phyloP scores from a whole-genome alignment of 176 grass and related monocot species.

The Otatea glauca region DNA sequence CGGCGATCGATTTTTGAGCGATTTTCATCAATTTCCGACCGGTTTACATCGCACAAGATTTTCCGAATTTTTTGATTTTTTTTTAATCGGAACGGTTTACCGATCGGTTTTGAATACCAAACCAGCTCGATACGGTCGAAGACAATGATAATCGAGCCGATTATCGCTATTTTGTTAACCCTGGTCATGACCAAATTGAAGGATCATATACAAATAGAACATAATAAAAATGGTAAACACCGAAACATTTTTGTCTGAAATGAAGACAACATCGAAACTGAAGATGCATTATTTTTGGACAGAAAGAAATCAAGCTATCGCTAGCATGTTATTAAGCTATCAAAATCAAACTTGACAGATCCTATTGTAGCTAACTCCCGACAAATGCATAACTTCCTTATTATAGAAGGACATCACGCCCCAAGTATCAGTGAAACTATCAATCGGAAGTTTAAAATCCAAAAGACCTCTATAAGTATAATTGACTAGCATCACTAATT shows the following conservation, averaged over 20 bases:
- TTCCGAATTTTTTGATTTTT: too few relatives aligned
- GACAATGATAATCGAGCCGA: too few relatives aligned
- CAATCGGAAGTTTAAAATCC: not conserved
- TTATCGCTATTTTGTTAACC: too few relatives aligned
- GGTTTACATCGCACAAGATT: too few relatives aligned
- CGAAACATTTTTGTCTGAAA: not conserved
- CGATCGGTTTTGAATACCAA: too few relatives aligned
- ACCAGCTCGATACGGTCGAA: too few relatives aligned
- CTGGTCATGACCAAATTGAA: conserved; percentile 7
- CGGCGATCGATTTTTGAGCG: too few relatives aligned
- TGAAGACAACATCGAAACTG: not conserved
- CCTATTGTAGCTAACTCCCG: not conserved
- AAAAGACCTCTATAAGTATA: not conserved
- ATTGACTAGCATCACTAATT: not conserved
- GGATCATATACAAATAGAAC: not conserved
- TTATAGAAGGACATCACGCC: not conserved
- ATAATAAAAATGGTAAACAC: not conserved
- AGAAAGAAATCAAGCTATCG: not conserved
- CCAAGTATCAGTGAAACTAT: not conserved
- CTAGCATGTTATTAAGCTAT: conserved; percentile 1
- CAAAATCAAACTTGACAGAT: conserved; percentile 4
- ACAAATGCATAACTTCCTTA: not conserved
- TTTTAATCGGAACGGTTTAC: too few relatives aligned
- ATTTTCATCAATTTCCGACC: too few relatives aligned
- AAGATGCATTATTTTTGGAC: too few relatives aligned